Percentiles rank a stretch among this genome's conserved stretches.
These are phyloP conservation scores for Limnanthes douglasii DNA, from an alignment of 345 rosid genomes.

Conservation along the genomic window DNA sequence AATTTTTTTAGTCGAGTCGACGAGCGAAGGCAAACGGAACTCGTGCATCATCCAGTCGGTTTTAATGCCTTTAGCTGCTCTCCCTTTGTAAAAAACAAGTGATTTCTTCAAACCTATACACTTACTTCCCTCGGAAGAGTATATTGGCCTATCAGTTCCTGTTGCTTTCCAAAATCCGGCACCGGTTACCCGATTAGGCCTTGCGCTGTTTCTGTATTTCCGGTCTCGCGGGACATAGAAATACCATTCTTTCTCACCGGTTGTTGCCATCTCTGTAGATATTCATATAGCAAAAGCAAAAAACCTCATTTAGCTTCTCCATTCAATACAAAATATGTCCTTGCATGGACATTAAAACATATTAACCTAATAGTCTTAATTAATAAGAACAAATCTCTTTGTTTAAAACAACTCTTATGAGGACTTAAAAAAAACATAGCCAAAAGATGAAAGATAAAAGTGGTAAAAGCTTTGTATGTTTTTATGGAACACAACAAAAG, in stretches of 20 bases:
- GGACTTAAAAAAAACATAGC: constrained; percentile 8
- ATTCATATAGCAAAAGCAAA: not conserved
- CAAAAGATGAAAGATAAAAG: not conserved
- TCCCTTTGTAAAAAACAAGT: constrained; percentile 78
- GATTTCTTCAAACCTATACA: constrained; percentile 94
- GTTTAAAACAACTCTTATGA: too few relatives aligned
- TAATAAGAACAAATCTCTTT: too few relatives aligned
- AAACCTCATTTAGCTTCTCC: not conserved
- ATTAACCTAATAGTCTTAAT: too few relatives aligned
- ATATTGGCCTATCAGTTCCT: constrained; percentile 91
- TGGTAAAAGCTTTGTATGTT: not conserved
- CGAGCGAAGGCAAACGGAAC: constrained; percentile 66
- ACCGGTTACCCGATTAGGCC: constrained; percentile 90
- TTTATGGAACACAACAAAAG: not conserved
- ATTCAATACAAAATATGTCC: not conserved
- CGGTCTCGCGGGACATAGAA: constrained; percentile 90
- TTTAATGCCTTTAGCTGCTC: constrained; percentile 87
- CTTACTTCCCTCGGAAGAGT: constrained; percentile 49
- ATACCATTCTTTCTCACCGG: constrained; percentile 94
- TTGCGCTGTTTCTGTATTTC: constrained; percentile 76
- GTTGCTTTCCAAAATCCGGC: constrained; percentile 98
- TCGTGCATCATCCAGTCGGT: constrained; percentile 99
- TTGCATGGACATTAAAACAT: not conserved
- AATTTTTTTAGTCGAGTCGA: constrained; percentile 23
- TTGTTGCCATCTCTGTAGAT: constrained; percentile 39